Evolutionary conservation across 768 basidiomycete species (phyloP).

Genomic region (Hygrophoropsis aurantiaca): DNA sequence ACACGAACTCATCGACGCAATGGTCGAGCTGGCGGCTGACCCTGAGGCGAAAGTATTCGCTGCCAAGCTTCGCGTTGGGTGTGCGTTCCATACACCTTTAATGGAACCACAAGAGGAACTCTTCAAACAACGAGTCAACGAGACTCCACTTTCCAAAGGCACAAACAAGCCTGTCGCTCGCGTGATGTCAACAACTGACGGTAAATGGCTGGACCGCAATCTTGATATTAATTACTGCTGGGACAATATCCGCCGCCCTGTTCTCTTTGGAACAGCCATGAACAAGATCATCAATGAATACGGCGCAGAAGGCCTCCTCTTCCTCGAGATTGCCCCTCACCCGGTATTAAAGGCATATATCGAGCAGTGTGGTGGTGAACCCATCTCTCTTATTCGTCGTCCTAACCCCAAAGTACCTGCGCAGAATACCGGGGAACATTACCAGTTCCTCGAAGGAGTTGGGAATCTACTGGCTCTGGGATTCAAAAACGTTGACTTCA

Average conservation of each 20-base stretch:
- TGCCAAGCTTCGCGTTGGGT: slow-evolving; percentile 19
- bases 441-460: slow-evolving; percentile 29
- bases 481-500: slow-evolving; percentile 28
- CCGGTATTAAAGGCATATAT: slow-evolving; percentile 34
- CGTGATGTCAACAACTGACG: slow-evolving; percentile 37
- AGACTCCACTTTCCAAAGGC: not conserved
- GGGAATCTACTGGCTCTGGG: slow-evolving; percentile 29
- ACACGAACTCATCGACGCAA: slow-evolving; percentile 28
- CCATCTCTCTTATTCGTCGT: slow-evolving; percentile 27
- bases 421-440: slow-evolving; percentile 33
- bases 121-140: slow-evolving; percentile 22
- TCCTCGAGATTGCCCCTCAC: slow-evolving; percentile 34
- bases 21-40: slow-evolving; percentile 27
- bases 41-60: slow-evolving; percentile 28
- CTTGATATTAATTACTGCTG: slow-evolving; percentile 29
- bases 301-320: slow-evolving; percentile 23
- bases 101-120: slow-evolving; percentile 33
- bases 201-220: slow-evolving; percentile 27
- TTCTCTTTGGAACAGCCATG: slow-evolving; percentile 32
- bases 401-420: slow-evolving; percentile 28
- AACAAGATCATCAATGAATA: slow-evolving; percentile 30
- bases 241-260: slow-evolving; percentile 36
- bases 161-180: slow-evolving; percentile 14
- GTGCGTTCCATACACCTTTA: slow-evolving; percentile 35
- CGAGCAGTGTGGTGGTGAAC: slow-evolving; percentile 33